These are phyloP conservation scores for Phyllosticta citrichinensis DNA, from an alignment of 2,329 filamentous ascomycete species.

Conservation along the genomic window DNA sequence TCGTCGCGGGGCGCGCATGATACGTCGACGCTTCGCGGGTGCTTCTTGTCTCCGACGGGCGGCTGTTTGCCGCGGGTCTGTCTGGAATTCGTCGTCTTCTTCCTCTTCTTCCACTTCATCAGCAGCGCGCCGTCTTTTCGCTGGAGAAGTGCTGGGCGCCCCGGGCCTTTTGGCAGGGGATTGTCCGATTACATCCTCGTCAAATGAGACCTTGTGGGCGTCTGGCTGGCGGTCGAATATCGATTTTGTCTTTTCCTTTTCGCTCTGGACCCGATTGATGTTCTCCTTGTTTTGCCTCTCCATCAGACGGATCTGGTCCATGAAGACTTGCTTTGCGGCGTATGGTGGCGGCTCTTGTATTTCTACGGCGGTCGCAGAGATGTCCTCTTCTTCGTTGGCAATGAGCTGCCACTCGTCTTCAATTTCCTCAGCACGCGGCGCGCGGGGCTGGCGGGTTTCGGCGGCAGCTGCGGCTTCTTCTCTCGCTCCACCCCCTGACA, in stretches of 20 bases:
- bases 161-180: constrained; percentile 13
- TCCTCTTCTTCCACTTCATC: constrained; percentile 15
- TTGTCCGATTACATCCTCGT: constrained; percentile 13
- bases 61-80: constrained; percentile 17
- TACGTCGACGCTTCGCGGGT: constrained; percentile 10
- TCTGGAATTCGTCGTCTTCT: constrained; percentile 36
- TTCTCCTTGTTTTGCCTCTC: constrained; percentile 12
- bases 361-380: constrained; percentile 1
- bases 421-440: constrained; percentile 16
- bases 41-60: constrained; percentile 8
- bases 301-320: constrained; percentile 11
- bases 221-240: constrained; percentile 33
- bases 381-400: not conserved
- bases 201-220: constrained; percentile 27
- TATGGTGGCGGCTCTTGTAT: constrained; percentile 3
- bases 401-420: constrained; percentile 6
- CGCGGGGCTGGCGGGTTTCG: constrained; percentile 12
- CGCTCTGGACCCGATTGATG: not conserved
- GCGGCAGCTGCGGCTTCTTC: not conserved
- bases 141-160: constrained; percentile 14
- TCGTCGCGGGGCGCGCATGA: not conserved
- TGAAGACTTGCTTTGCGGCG: constrained; percentile 10
- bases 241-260: constrained; percentile 9
- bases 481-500: not conserved
- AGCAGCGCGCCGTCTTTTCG: constrained; percentile 17